Base-by-base conservation (phyloP, 163 green algal genomes). In the Chlamydomonas reinhardtii region DNA sequence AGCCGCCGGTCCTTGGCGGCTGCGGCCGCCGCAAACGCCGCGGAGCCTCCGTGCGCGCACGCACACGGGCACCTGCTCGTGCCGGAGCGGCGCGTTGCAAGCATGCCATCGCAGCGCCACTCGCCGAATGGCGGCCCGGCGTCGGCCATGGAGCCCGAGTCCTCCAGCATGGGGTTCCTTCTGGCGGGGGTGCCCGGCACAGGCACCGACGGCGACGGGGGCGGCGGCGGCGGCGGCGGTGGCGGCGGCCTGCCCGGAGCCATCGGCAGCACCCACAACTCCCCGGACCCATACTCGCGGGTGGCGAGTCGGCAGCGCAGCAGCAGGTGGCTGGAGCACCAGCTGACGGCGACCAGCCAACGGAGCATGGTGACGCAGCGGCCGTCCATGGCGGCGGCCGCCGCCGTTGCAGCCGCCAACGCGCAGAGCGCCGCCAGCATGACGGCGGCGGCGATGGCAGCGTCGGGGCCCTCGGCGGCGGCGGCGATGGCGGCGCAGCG, bases 251-350 rank as follows among this genome's bases (percentile, higher is more conserved):
- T 65, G 22, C 59, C 22, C 19, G 22, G 59, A 19, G 59, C 59
- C 59, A 8, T 29, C 59, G 24, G 22, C 59, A 22, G 59, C 59
- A 17, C 2, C 11, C 48, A 19, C 14, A 56, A 12, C 48, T 12
- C 48, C 48, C 11, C 14, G 6, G 48, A 56, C 48, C 48, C 48
- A 1, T 17, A 17, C 48, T 56, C 48, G 11, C 48, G 1, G 12
- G 1, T 56, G 48, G 39, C 39, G 39, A 48, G 39, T 8, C 48
- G 48, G 39, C 27, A 54, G 74, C 74, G 52, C 74, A 56, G 74
- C 8, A n/a, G 19, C 31, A 29, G n/a, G 19, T 82, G 74, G 74
- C 56, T 82, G 9, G 74, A 82, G 59, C 56, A 82, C 34, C 56
- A 61, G 8, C 74, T 82, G 74, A 37, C 56, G 32, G 74, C 74